Base-by-base conservation (phyloP, 768 basidiomycete genomes). In the Termitomyces sp. region DNA sequence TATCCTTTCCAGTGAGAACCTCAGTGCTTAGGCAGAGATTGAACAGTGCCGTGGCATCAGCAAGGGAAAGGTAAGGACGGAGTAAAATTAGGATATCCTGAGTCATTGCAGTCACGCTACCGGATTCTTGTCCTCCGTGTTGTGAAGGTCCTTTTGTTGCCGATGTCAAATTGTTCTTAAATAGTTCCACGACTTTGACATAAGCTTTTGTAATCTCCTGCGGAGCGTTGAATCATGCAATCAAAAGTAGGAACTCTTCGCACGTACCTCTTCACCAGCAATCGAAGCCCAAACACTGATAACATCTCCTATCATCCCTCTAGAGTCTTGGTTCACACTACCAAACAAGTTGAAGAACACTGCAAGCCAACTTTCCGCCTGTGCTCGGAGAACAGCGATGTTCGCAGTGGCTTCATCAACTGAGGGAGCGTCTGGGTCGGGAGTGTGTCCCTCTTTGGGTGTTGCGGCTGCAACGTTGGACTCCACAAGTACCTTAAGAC, bases 261-360 rank as follows among this genome's bases (percentile, higher is more conserved):
- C 18, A 67, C 78, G 55, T 59, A 91, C 91, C 78, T 84, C 72
- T 59, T 88, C 82, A 22, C 84, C 85, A 38, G 94, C 89, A 62
- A 98, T 89, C 7, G 82, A 83, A 39, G 90, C 81, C 93, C 96
- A 99, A n/a, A 82, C 81, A 15, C 81, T 84, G 68, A 98, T 91
- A 48, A 93, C 93, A 57, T 95, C 94, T 20, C 95, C 93, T 16
- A 98, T 87, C 76, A 87, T 80, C 8, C 87, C 86, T 55, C 91
- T 79, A 36, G 75, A 79, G 63, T 97, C 94, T 54, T 86, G 81
- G n/a, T 83, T 84, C 36, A 91, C 86, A 62, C 84, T 92, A 60
- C 90, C 84, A 74, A 96, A 98, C n/a, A 99, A 89, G 71, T 99
- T 99, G 80, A 98, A 95, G 49, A 97, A 79, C 5, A 98, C 94